These are phyloP conservation scores for Fusarium sp. DNA, from an alignment of 2,329 filamentous ascomycete genomes.

Conservation along the genomic window DNA sequence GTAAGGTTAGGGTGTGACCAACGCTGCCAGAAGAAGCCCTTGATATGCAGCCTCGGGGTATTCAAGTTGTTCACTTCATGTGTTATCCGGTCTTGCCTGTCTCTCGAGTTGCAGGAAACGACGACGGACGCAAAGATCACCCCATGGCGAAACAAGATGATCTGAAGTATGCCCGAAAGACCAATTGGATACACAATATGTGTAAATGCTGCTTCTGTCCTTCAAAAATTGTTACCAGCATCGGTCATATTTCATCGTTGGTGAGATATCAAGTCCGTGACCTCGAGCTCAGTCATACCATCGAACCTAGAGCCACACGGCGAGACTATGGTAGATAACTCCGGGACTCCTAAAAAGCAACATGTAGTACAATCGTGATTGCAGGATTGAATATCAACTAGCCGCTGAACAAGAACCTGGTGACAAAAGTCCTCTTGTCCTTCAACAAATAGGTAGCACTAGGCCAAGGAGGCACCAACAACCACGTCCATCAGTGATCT, in stretches of 20 bases:
- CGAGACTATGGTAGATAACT: neutral
- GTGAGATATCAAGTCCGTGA: neutral
- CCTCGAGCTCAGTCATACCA: neutral
- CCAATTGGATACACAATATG: neutral
- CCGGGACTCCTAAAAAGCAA: too few relatives aligned
- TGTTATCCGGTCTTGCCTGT: too few relatives aligned
- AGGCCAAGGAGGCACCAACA: constrained; percentile 78
- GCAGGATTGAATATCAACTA: too few relatives aligned
- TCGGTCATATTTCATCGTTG: neutral
- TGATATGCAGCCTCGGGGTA: too few relatives aligned
- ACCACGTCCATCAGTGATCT: constrained; percentile 84
- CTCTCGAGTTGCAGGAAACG: too few relatives aligned
- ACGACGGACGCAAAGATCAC: too few relatives aligned
- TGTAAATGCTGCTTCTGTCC: neutral
- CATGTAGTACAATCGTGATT: too few relatives aligned
- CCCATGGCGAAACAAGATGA: too few relatives aligned
- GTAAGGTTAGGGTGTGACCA: too few relatives aligned
- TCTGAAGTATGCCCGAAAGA: neutral
- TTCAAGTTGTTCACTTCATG: too few relatives aligned
- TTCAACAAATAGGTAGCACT: constrained; percentile 77
- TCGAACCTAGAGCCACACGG: neutral
- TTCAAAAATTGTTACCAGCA: rapidly evolving
- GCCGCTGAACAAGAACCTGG: constrained; percentile 79
- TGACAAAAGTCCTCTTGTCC: constrained; percentile 81
- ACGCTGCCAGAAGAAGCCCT: too few relatives aligned